Conservation (phyloP, 805 yeast genomes). For the Candida sakaeoensis region DNA sequence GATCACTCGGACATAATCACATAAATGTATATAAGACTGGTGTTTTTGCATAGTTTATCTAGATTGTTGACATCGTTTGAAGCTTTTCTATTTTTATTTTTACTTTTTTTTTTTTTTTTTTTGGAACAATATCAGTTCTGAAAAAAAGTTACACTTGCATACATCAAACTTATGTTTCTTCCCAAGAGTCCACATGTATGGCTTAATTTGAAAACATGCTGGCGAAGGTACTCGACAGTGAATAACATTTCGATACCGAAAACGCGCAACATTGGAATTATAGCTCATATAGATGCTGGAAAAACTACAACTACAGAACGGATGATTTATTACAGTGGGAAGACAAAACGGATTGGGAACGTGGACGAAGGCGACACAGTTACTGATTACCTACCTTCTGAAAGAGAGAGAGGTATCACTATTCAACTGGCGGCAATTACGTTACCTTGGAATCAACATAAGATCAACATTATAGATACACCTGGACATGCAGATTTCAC, state of each 20-base stretch:
- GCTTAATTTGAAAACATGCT: neutral
- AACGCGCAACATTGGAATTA: conserved; percentile 87
- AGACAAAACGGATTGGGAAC: conserved; percentile 76
- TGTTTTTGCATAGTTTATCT: too few relatives aligned
- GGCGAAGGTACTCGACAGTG: conserved; percentile 13
- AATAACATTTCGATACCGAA: conserved; percentile 28
- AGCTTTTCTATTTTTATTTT: too few relatives aligned
- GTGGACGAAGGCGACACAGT: conserved; percentile 97
- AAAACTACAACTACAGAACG: conserved; percentile 97
- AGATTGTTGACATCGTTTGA: too few relatives aligned
- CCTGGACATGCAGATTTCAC: conserved; percentile 99
- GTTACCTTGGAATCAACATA: conserved; percentile 74
- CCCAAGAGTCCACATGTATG: neutral
- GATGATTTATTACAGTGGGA: conserved; percentile 86
- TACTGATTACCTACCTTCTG: conserved; percentile 87
- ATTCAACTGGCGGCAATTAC: conserved; percentile 96
- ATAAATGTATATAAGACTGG: too few relatives aligned
- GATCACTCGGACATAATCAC: too few relatives aligned
- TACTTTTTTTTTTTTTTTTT: neutral
- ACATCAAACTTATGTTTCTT: neutral
- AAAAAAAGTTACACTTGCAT: neutral
- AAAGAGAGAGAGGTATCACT: conserved; percentile 89
- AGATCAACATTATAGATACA: conserved; percentile 87
- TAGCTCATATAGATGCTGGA: conserved; percentile 99
- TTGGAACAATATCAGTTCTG: neutral